Percentiles rank a stretch among this genome's conserved stretches.
phyloP scores from a whole-genome alignment of 2,329 filamentous ascomycete species.

The Aspergillus aculeatinus region DNA sequence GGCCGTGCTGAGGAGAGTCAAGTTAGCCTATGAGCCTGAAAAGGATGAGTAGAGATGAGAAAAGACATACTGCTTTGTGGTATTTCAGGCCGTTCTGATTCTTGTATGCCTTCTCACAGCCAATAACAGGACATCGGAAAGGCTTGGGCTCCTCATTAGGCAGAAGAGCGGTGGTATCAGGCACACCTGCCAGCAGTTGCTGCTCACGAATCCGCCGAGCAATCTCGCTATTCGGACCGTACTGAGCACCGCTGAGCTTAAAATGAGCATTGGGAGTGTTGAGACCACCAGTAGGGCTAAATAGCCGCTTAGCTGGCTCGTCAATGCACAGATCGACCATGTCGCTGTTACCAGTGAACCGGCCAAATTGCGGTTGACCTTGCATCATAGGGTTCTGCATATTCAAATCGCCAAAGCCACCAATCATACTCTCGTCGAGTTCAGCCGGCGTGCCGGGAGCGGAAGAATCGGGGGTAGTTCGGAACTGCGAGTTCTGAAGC shows the following conservation, averaged over 20 bases:
- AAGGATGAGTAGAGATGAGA: constrained; percentile 27
- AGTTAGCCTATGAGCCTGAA: constrained; percentile 25
- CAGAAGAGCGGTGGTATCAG: constrained; percentile 47
- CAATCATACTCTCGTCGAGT: constrained; percentile 71
- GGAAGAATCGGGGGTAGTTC: constrained; percentile 63
- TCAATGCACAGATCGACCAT: constrained; percentile 72
- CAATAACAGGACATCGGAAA: constrained; percentile 95
- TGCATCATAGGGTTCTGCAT: constrained; percentile 51
- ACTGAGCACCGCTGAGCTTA: constrained; percentile 72
- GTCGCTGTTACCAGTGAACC: constrained; percentile 49
- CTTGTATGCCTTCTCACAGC: constrained; percentile 99
- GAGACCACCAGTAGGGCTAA: constrained; percentile 76
- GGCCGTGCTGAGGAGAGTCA: constrained; percentile 64
- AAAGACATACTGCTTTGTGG: constrained; percentile 61
- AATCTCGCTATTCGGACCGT: constrained; percentile 73
- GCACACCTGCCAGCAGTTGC: constrained; percentile 59
- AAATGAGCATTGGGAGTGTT: constrained; percentile 68
- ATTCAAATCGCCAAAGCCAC: constrained; percentile 61
- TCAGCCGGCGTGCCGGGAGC: constrained; percentile 69
- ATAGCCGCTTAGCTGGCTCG: constrained; percentile 90
- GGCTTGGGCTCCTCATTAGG: constrained; percentile 91
- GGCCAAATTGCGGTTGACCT: constrained; percentile 40
- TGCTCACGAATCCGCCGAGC: constrained; percentile 65
- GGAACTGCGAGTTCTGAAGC: constrained; percentile 56
- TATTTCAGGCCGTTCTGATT: constrained; percentile 99